Conservation (phyloP, 2,329 filamentous ascomycete species). For the Teratosphaeria viscida region DNA sequence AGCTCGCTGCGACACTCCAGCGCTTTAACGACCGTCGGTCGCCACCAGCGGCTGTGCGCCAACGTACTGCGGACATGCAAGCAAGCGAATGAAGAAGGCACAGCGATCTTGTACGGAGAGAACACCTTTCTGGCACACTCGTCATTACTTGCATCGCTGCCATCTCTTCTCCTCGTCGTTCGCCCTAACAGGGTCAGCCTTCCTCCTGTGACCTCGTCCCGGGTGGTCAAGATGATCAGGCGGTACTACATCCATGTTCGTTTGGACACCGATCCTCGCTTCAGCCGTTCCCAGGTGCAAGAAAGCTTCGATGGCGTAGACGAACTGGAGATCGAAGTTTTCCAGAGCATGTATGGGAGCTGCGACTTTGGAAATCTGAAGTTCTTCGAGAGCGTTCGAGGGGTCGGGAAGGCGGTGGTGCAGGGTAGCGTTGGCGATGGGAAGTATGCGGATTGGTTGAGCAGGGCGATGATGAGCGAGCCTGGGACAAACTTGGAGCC, state of each 20-base stretch:
- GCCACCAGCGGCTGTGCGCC: slow-evolving; percentile 27
- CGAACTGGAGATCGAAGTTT: slow-evolving; percentile 40
- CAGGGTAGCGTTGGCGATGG: slow-evolving; percentile 32
- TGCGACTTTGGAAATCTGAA: slow-evolving; percentile 33
- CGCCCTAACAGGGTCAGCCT: slow-evolving; percentile 11
- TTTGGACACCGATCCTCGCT: slow-evolving; percentile 41
- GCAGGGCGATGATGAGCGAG: slow-evolving; percentile 33
- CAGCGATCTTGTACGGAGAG: slow-evolving; percentile 37
- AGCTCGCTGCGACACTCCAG: slow-evolving; percentile 3
- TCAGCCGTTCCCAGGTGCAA: slow-evolving; percentile 28
- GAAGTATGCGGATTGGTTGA: slow-evolving; percentile 35
- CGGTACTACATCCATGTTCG: slow-evolving; percentile 38
- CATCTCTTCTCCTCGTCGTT: slow-evolving; percentile 28
- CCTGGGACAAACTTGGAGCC: slow-evolving; percentile 18
- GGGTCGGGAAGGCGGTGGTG: slow-evolving; percentile 34
- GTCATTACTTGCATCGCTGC: slow-evolving; percentile 34
- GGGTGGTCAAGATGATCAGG: slow-evolving; percentile 27
- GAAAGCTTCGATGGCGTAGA: slow-evolving; percentile 37
- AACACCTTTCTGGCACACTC: slow-evolving; percentile 43
- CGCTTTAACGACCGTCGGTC: slow-evolving; percentile 5
- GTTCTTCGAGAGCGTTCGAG: slow-evolving; percentile 37
- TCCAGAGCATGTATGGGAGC: slow-evolving; percentile 35
- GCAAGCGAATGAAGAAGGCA: slow-evolving; percentile 32
- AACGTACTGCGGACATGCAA: slow-evolving; percentile 33
- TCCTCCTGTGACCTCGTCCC: slow-evolving; percentile 27